phyloP scores from a whole-genome alignment of 805 yeast species.

The Blastobotrys mokoenaii region DNA sequence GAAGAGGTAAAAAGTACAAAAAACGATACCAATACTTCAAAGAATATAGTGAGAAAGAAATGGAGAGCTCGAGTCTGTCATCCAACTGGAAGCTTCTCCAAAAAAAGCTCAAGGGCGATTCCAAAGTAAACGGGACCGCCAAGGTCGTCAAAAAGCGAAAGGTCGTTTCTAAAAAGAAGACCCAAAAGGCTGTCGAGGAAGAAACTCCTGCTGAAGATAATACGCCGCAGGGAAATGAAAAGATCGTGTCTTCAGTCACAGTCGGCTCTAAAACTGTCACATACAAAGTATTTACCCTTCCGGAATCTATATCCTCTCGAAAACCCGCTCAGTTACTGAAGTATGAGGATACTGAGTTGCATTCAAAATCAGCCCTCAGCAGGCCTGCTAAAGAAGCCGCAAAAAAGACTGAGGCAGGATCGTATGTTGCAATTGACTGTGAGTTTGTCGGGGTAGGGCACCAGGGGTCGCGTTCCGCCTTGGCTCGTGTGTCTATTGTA shows the following conservation, averaged over 20 bases:
- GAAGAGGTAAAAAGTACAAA: no score
- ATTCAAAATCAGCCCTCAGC: neutral
- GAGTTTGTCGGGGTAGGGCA: slow-evolving; percentile 90
- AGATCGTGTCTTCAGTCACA: neutral
- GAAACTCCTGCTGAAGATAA: neutral
- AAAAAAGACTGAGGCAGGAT: slow-evolving; percentile 44
- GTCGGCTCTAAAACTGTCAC: neutral
- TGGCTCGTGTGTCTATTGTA: slow-evolving; percentile 84
- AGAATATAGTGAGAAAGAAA: neutral
- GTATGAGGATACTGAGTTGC: slow-evolving; percentile 1
- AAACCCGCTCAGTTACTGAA: neutral
- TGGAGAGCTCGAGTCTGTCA: slow-evolving; percentile 3
- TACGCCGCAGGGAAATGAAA: no score
- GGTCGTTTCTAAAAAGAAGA: neutral
- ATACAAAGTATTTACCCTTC: neutral
- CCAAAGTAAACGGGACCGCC: neutral
- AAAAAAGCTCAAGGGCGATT: slow-evolving; percentile 6
- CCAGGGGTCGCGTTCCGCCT: slow-evolving; percentile 54
- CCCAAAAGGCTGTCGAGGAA: neutral
- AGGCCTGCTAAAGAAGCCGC: neutral
- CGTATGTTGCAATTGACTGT: slow-evolving; percentile 78
- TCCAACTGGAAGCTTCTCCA: slow-evolving; percentile 14
- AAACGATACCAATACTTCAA: no score
- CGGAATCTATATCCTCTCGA: no score
- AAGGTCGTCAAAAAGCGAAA: neutral